Evolutionary conservation across 495 filamentous ascomycete genomes (phyloP).

Genomic region (Hypomontagnella submonticulosa): DNA sequence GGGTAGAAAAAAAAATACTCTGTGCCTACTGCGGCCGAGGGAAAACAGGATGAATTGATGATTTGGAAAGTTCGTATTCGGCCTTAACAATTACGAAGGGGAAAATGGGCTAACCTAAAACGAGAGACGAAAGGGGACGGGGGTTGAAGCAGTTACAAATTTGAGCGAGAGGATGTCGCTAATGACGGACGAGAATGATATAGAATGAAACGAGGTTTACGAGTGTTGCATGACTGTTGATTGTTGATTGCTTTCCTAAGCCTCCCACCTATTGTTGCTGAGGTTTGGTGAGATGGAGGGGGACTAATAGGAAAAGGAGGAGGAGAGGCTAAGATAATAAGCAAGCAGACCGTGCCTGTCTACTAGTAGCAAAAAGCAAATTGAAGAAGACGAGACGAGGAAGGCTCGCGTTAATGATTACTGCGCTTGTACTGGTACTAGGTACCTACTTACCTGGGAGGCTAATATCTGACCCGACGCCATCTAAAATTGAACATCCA

Average conservation of each 20-base stretch:
- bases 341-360: conserved; percentile 5
- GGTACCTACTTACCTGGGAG: conserved; percentile 6
- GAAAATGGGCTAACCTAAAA: neutral
- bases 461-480: neutral
- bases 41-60: conserved; percentile 18
- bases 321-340: conserved; percentile 25
- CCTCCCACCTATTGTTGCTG: conserved; percentile 23
- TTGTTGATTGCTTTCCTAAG: conserved; percentile 10
- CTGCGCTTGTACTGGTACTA: conserved; percentile 18
- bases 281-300: conserved; percentile 24
- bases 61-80: conserved; percentile 39
- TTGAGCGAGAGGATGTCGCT: conserved; percentile 16
- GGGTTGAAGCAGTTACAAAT: conserved; percentile 3
- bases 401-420: conserved; percentile 27
- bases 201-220: conserved; percentile 22
- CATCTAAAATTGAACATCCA: neutral
- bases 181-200: conserved; percentile 37
- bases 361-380: conserved; percentile 23
- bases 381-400: conserved; percentile 35
- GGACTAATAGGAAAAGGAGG: conserved; percentile 31
- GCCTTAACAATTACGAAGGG: conserved; percentile 23
- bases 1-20: conserved; percentile 10
- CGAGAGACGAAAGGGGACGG: neutral
- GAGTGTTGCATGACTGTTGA: conserved; percentile 30
- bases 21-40: conserved; percentile 20